phyloP scores from a whole-genome alignment of 805 yeast species.

The Nakazawaea peltata region DNA sequence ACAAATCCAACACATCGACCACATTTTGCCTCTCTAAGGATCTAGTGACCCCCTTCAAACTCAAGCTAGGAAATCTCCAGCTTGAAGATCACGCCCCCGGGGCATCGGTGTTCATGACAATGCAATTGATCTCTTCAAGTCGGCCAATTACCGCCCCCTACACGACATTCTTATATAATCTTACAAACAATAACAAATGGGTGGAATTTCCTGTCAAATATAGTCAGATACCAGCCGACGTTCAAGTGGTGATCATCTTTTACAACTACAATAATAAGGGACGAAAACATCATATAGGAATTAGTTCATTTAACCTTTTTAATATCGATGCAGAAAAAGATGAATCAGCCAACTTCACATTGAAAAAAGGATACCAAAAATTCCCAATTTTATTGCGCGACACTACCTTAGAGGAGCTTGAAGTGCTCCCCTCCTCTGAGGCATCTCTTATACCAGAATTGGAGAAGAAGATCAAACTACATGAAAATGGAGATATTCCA shows the following conservation, averaged over 20 bases:
- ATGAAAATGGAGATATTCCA: slow-evolving; percentile 60
- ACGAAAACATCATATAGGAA: slow-evolving; percentile 46
- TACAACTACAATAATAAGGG: slow-evolving; percentile 61
- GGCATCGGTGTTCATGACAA: slow-evolving; percentile 6
- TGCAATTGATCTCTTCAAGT: slow-evolving; percentile 31
- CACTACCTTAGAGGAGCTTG: neutral
- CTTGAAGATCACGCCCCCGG: neutral
- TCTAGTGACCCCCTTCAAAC: slow-evolving; percentile 35
- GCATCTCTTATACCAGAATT: too few relatives aligned
- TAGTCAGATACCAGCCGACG: slow-evolving; percentile 57
- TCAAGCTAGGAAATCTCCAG: slow-evolving; percentile 28
- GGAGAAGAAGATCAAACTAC: slow-evolving; percentile 48
- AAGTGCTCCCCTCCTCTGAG: too few relatives aligned
- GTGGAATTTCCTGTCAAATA: slow-evolving; percentile 63
- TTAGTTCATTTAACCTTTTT: slow-evolving; percentile 53
- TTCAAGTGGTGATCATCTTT: slow-evolving; percentile 52
- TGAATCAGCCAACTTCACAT: slow-evolving; percentile 30
- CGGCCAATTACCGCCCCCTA: slow-evolving; percentile 37
- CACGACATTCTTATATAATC: slow-evolving; percentile 21
- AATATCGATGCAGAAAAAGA: slow-evolving; percentile 24
- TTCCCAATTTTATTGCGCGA: slow-evolving; percentile 27
- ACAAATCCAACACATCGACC: slow-evolving; percentile 19
- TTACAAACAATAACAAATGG: slow-evolving; percentile 52
- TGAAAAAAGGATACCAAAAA: slow-evolving; percentile 68
- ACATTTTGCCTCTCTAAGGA: slow-evolving; percentile 54